Conservation (phyloP, 1,284 basidiomycete species). For the Inonotus obliquus region DNA sequence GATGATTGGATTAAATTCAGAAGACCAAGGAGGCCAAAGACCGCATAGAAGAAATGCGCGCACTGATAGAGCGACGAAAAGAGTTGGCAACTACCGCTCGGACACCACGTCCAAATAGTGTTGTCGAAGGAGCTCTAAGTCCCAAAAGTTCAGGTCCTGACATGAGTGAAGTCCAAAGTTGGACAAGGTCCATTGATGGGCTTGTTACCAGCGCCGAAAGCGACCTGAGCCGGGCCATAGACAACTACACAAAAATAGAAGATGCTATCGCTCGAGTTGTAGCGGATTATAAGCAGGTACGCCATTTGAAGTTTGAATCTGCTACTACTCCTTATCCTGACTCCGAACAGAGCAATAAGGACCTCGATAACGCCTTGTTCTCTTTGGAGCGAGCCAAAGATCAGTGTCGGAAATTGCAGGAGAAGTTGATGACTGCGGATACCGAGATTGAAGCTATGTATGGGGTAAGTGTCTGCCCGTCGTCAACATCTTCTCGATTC, state of each 20-base stretch:
- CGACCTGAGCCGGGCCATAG: constrained; percentile 44
- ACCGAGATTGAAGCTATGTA: constrained; percentile 89
- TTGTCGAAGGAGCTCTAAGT: constrained; percentile 19
- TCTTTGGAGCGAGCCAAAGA: constrained; percentile 67
- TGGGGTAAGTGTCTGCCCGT: constrained; percentile 49
- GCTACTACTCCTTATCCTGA: not conserved
- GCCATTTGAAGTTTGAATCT: constrained; percentile 18
- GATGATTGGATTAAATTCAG: constrained; percentile 1
- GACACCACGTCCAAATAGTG: constrained; percentile 32
- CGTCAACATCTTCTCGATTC: not conserved
- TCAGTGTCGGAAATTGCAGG: constrained; percentile 73
- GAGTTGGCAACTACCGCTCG: constrained; percentile 43
- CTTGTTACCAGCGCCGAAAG: constrained; percentile 55
- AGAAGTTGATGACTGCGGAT: constrained; percentile 69
- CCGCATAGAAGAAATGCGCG: constrained; percentile 74
- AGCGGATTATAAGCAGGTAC: constrained; percentile 53
- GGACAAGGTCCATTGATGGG: constrained; percentile 40
- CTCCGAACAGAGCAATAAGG: constrained; percentile 42
- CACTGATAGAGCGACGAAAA: constrained; percentile 57
- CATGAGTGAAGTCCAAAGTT: constrained; percentile 24
- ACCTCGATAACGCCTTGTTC: constrained; percentile 54
- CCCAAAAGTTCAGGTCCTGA: not conserved
- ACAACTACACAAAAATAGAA: constrained; percentile 50
- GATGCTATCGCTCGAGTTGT: constrained; percentile 44
- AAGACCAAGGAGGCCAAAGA: constrained; percentile 70